Evolutionary conservation across 2,329 filamentous ascomycete species (phyloP), one percentile per base, ranked within the genome.

Genomic region (Fusarium foetens): DNA sequence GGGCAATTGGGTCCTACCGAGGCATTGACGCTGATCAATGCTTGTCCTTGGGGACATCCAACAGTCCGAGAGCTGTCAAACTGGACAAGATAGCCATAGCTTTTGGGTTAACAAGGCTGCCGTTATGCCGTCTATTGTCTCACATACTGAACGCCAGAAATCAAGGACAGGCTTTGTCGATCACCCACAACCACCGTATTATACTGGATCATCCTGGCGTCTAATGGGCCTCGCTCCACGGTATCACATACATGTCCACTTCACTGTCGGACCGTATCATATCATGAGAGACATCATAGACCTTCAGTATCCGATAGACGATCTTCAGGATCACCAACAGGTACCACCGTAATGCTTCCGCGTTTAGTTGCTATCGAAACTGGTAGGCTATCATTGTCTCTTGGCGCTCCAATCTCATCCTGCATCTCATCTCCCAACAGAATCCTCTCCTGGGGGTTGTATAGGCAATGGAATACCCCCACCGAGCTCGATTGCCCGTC

Each of bases 161-260:
- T 27, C 57, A 36, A 68, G 57, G 57, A 54, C 49, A 31, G 41
- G 49, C 29, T 63, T 36, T 63, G 64, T 38, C 52, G 57, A 63
- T 58, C 54, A 62, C 43, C 46, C 43, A 71, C 48, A 63, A 66
- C 60, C 42, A 42, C 58, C 39, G 31, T 66, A 65, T 58, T 66
- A 60, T 36, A 61, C 42, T 62, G 39, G 49, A 55, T 68, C 49
- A 41, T 12, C 64, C 52, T 68, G 52, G 54, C 23, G 42, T 68
- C 53, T 51, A 36, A 63, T 52, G 58, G 35, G 23, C 42, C 49
- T 45, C n/a, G 35, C 33, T 63, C 42, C 57, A 55, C 16, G 57
- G 33, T 41, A 57, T 55, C 65, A 67, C 48, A 43, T 36, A 49
- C 42, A 51, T 63, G 45, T 53, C 64, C 64, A 68, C 57, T n/a